A percentile compares a stretch with the other conserved stretches of the same genome.
phyloP scores from a whole-genome alignment of 129 eudicot species.

The Flaveria brownii region DNA sequence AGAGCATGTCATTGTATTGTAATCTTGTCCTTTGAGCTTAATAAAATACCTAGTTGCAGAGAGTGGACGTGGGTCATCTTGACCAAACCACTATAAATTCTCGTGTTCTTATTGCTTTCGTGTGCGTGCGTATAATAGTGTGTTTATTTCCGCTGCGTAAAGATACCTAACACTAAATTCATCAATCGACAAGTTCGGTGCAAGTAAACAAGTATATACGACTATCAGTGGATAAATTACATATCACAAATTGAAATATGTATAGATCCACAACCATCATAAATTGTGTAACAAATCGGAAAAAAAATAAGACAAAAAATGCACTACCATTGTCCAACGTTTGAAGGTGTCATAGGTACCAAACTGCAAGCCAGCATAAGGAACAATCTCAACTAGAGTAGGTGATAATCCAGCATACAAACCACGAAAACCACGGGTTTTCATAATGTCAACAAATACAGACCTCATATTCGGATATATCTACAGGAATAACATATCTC shows the following conservation, averaged over 20 bases:
- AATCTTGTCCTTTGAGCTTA: too few relatives aligned
- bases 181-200: neutral
- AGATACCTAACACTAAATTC: too few relatives aligned
- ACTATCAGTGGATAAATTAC: neutral
- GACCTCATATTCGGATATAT: slow-evolving; percentile 93
- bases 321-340: slow-evolving; percentile 85
- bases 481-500: slow-evolving; percentile 38
- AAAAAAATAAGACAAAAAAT: neutral
- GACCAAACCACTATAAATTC: too few relatives aligned
- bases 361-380: slow-evolving; percentile 97
- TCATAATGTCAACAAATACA: slow-evolving; percentile 63
- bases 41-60: too few relatives aligned
- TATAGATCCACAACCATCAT: neutral
- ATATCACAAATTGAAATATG: neutral
- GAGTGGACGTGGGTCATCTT: too few relatives aligned
- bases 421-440: slow-evolving; percentile 78
- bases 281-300: neutral
- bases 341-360: slow-evolving; percentile 96
- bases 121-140: too few relatives aligned
- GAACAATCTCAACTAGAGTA: slow-evolving; percentile 83
- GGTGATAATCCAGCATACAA: slow-evolving; percentile 87
- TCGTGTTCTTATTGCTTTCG: too few relatives aligned
- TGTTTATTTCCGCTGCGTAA: too few relatives aligned
- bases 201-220: neutral
- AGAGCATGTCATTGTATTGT: too few relatives aligned